A percentile compares a stretch with the other conserved stretches of the same genome.
Conservation (phyloP, 768 basidiomycete species). For the Russula emetica region DNA sequence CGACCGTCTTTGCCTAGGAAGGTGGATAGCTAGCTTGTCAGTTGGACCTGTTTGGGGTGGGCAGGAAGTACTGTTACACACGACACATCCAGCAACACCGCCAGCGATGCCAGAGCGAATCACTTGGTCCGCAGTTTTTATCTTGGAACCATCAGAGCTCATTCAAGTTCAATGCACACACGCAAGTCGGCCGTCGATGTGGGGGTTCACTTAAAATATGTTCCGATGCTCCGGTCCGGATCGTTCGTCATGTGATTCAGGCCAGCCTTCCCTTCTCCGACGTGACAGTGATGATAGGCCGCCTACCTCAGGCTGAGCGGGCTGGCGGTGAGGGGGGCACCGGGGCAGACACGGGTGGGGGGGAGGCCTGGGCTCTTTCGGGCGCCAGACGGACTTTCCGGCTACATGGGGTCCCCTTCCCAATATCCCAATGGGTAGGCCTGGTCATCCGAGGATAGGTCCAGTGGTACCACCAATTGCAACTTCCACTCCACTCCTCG, state of each 20-base stretch:
- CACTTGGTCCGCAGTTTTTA: constrained; percentile 37
- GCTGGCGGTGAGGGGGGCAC: too few relatives aligned
- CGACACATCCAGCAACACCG: constrained; percentile 89
- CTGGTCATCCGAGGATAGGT: too few relatives aligned
- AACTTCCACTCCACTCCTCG: too few relatives aligned
- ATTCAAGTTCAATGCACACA: constrained; percentile 40
- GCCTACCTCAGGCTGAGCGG: too few relatives aligned
- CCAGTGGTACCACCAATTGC: too few relatives aligned
- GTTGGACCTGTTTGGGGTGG: constrained; percentile 17
- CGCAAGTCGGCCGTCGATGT: constrained; percentile 7
- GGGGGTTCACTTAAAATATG: not conserved
- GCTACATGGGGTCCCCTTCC: too few relatives aligned
- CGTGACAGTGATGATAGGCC: too few relatives aligned
- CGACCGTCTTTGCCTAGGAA: constrained; percentile 82
- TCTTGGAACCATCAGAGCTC: constrained; percentile 50
- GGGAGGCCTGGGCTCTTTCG: too few relatives aligned
- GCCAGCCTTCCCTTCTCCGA: too few relatives aligned
- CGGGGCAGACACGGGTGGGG: too few relatives aligned
- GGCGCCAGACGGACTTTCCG: too few relatives aligned
- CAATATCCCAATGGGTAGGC: too few relatives aligned
- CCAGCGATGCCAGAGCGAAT: constrained; percentile 87
- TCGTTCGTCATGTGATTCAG: constrained; percentile 11
- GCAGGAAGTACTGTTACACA: constrained; percentile 41
- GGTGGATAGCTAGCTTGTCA: constrained; percentile 4
- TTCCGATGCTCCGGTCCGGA: not conserved